Evolutionary conservation across 305 asterid genomes (phyloP).

Genomic region (Fraxinus xanthoxyloides): DNA sequence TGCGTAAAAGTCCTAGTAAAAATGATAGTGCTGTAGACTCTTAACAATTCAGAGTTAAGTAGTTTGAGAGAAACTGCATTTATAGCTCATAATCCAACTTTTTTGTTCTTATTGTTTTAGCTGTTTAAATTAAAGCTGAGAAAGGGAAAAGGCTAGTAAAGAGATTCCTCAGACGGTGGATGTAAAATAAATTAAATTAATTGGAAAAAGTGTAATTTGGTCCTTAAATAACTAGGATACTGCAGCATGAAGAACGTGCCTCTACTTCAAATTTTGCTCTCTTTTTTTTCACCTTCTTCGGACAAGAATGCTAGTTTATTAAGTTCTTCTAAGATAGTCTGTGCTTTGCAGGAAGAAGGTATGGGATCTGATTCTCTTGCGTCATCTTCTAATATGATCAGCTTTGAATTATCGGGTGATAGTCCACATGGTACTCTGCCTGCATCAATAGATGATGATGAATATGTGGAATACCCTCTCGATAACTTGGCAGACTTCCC

Average conservation of each 20-base stretch:
- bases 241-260: conserved; percentile 1
- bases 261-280: background rate
- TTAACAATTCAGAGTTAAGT: background rate
- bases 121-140: background rate
- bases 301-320: background rate
- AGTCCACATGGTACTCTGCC: conserved; percentile 48
- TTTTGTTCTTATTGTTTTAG: background rate
- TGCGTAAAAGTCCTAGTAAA: background rate
- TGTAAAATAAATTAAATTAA: background rate
- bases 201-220: background rate
- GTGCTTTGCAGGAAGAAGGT: conserved; percentile 55
- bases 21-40: background rate
- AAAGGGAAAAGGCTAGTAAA: background rate
- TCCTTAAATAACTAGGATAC: background rate
- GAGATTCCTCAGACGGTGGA: background rate
- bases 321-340: background rate
- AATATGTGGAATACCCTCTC: conserved; percentile 76
- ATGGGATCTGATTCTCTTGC: conserved; percentile 49
- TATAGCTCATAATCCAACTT: background rate
- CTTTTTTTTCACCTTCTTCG: background rate
- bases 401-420: conserved; percentile 64
- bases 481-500: conserved; percentile 71
- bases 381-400: conserved; percentile 77
- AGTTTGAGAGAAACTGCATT: background rate
- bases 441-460: conserved; percentile 61